phyloP scores from a whole-genome alignment of 1,139 yeast species.

The Hansenula sp. region DNA sequence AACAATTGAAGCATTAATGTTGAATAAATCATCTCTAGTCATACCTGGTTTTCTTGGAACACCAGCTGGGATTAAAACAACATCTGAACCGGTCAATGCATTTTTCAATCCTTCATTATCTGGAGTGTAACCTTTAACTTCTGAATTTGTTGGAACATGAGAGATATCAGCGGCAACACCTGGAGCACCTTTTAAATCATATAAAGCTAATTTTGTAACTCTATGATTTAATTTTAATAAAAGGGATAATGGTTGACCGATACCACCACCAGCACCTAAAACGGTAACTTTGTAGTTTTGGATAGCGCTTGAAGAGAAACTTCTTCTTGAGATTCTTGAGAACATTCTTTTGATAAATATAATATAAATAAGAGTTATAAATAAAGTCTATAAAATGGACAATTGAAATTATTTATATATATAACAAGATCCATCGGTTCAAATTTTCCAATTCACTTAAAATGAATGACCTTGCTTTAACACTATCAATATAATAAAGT shows the following conservation, averaged over 20 bases:
- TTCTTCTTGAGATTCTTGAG: constrained; percentile 52
- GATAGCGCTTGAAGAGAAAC: constrained; percentile 61
- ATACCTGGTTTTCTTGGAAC: constrained; percentile 99
- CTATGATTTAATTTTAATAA: constrained; percentile 82
- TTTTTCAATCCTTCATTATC: constrained; percentile 74
- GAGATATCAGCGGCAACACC: constrained; percentile 97
- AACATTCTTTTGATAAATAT: constrained; percentile 29
- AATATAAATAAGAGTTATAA: no score
- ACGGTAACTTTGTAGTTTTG: constrained; percentile 78
- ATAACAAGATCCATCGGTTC: no score
- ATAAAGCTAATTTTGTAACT: constrained; percentile 80
- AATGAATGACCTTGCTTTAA: neutral
- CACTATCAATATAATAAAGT: no score
- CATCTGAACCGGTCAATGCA: constrained; percentile 78
- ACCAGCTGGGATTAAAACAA: constrained; percentile 96
- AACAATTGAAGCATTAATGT: constrained; percentile 94
- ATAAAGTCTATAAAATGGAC: no score
- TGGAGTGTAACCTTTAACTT: constrained; percentile 80
- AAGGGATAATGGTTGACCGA: constrained; percentile 95
- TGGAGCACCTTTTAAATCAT: constrained; percentile 91
- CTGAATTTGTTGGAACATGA: constrained; percentile 87
- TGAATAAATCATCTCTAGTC: constrained; percentile 97
- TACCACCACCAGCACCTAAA: constrained; percentile 97
- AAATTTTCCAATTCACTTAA: no score
- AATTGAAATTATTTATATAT: no score